A percentile compares a stretch with the other conserved stretches of the same genome.
Conservation (phyloP, 192 early-diverging fungal species). For the Coemansia sp. region DNA sequence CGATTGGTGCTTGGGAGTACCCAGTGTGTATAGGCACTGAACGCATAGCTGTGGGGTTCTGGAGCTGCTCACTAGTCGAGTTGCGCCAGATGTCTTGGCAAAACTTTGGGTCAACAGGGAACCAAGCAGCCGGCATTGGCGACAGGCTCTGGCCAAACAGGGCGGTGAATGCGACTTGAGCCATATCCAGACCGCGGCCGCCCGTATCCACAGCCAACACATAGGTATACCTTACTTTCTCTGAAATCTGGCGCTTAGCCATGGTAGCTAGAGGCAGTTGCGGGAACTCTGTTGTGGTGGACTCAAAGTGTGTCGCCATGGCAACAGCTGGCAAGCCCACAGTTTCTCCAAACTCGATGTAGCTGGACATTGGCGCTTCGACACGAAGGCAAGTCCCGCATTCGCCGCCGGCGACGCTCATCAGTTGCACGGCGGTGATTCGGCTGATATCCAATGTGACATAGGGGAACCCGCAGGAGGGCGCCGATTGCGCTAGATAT, state of each 20-base stretch:
- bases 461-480: slow-evolving; percentile 59
- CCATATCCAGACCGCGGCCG: slow-evolving; percentile 57
- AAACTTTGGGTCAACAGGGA: slow-evolving; percentile 41
- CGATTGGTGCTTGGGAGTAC: slow-evolving; percentile 22
- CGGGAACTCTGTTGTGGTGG: slow-evolving; percentile 28
- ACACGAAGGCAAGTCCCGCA: slow-evolving; percentile 60
- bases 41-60: slow-evolving; percentile 30
- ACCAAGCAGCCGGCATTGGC: slow-evolving; percentile 54
- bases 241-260: background rate
- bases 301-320: slow-evolving; percentile 45
- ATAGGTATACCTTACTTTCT: slow-evolving; percentile 41
- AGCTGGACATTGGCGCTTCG: slow-evolving; percentile 24
- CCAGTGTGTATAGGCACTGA: slow-evolving; percentile 22
- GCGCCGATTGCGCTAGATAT: slow-evolving; percentile 51
- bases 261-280: slow-evolving; percentile 32
- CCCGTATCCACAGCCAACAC: slow-evolving; percentile 61
- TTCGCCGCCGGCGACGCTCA: slow-evolving; percentile 33
- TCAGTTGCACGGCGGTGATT: slow-evolving; percentile 56
- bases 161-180: slow-evolving; percentile 51
- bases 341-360: slow-evolving; percentile 31
- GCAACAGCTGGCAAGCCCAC: slow-evolving; percentile 32
- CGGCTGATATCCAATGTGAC: slow-evolving; percentile 54
- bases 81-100: slow-evolving; percentile 54
- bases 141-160: slow-evolving; percentile 56
- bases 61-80: slow-evolving; percentile 21